phyloP scores from a whole-genome alignment of 2,329 filamentous ascomycete species.

The Penicillium sp. region DNA sequence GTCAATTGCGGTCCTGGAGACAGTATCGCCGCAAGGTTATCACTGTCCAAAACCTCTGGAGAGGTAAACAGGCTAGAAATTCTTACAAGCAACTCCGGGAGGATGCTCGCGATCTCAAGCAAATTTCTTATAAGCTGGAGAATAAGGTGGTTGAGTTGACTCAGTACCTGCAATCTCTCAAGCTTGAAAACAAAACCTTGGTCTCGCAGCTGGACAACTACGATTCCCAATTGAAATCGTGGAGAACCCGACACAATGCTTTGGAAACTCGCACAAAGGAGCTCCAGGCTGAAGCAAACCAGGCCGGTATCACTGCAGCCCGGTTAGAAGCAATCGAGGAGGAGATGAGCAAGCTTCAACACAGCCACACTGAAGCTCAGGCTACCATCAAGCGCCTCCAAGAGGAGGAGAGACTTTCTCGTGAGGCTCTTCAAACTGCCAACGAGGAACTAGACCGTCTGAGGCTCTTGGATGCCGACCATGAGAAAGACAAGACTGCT shows the following conservation, averaged over 20 bases:
- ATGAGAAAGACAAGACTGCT: conserved; percentile 81
- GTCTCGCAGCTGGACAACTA: conserved; percentile 90
- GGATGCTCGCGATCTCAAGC: conserved; percentile 96
- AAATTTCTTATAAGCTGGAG: conserved; percentile 98
- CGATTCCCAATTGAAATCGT: conserved; percentile 92
- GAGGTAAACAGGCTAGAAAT: conserved; percentile 75
- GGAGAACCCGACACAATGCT: conserved; percentile 87
- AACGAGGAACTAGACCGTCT: conserved; percentile 78
- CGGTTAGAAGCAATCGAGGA: conserved; percentile 88
- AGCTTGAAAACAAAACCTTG: conserved; percentile 89
- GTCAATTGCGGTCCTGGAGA: conserved; percentile 76
- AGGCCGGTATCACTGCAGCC: conserved; percentile 92
- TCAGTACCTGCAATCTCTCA: conserved; percentile 86
- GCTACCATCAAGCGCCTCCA: conserved; percentile 90
- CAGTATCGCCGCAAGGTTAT: conserved; percentile 86
- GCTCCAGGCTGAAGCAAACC: conserved; percentile 92
- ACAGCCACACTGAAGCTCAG: conserved; percentile 84
- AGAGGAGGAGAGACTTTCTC: conserved; percentile 83
- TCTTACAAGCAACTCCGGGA: conserved; percentile 90
- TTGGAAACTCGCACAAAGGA: conserved; percentile 90
- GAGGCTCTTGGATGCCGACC: conserved; percentile 69
- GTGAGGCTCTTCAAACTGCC: conserved; percentile 76
- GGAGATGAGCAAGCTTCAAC: conserved; percentile 89
- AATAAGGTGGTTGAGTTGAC: conserved; percentile 99
- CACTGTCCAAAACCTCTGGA: conserved; percentile 89